Base-by-base conservation (phyloP, 2,329 filamentous ascomycete genomes). In the Helotiales sp. region DNA sequence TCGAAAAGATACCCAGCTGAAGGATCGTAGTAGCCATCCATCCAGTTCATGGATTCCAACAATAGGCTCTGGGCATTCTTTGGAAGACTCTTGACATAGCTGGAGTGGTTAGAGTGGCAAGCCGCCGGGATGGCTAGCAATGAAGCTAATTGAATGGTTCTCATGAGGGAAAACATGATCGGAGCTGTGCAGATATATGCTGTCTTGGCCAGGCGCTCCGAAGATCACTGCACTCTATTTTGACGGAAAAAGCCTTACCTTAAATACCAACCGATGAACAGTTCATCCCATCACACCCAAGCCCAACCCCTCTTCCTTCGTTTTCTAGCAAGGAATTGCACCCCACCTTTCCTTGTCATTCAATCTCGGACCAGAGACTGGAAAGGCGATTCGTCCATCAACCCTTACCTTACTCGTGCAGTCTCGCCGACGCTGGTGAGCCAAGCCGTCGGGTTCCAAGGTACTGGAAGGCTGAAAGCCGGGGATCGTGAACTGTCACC, bases 21-120 rank as follows among this genome's bases (percentile, higher is more conserved):
- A 1, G 78, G 63, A 68, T 89, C 87, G 71, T 87, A 89, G 63
- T 82, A 84, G 1, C 75, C 77, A 70, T 89, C 87, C 79, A 87
- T 79, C 79, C 84, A 85, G 6, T 76, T 69, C 84, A 88, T 87
- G 2, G 84, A 84, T 75, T 84, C 78, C 55, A 82, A 77, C 63
- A 85, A 79, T 58, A 84, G 77, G 13, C 75, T 70, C 64, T 80
- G 78, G 5, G 79, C 78, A 70, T 80, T 74, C 24, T 64, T 26
- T 3, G 71, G 63, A 13, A 74, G 55, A 10, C 52, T 64, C 2
- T 66, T 62, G 49, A 73, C 71, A 64, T 71, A 73, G 0, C 70
- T 68, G 1, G 58, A 26, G 24, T 55, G 28, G 17, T 59, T 60
- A 1, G 49, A 55, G 26, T 47, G 37, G 17, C 60, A 54, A 55